phyloP scores from a whole-genome alignment of 345 rosid species.

The Acer negundo region DNA sequence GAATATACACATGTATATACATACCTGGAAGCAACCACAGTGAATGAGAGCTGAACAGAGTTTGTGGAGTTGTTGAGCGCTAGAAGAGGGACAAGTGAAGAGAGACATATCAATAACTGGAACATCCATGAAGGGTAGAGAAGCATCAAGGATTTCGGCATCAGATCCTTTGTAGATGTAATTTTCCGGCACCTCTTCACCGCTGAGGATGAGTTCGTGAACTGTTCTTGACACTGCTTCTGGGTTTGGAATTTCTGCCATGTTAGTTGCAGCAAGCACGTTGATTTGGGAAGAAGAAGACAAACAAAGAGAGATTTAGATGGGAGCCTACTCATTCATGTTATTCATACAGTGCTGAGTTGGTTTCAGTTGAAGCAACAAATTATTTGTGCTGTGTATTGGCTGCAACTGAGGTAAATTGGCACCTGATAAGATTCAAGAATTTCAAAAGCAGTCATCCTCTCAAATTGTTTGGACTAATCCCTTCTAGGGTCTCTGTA shows the following conservation, averaged over 20 bases:
- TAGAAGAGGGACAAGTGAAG: slow-evolving; percentile 47
- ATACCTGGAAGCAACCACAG: slow-evolving; percentile 82
- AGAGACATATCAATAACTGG: slow-evolving; percentile 58
- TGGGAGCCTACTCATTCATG: too few relatives aligned
- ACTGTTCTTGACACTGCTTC: slow-evolving; percentile 35
- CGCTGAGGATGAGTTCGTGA: too few relatives aligned
- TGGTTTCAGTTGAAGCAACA: too few relatives aligned
- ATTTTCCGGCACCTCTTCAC: slow-evolving; percentile 47
- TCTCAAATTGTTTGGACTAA: too few relatives aligned
- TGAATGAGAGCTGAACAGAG: slow-evolving; percentile 54
- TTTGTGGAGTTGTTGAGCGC: slow-evolving; percentile 42
- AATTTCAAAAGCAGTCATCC: too few relatives aligned
- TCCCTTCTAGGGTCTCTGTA: too few relatives aligned
- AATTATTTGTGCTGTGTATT: too few relatives aligned
- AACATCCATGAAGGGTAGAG: slow-evolving; percentile 37
- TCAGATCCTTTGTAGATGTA: slow-evolving; percentile 35
- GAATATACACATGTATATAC: too few relatives aligned
- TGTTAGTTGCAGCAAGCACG: background rate
- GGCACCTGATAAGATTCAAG: too few relatives aligned
- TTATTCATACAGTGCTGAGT: too few relatives aligned
- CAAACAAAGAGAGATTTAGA: rapidly evolving
- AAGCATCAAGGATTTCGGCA: slow-evolving; percentile 25
- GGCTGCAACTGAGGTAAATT: too few relatives aligned
- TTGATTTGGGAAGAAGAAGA: too few relatives aligned
- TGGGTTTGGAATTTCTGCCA: slow-evolving; percentile 12